Evolutionary conservation across 305 asterid species (phyloP).

Genomic region (Lippia alba): DNA sequence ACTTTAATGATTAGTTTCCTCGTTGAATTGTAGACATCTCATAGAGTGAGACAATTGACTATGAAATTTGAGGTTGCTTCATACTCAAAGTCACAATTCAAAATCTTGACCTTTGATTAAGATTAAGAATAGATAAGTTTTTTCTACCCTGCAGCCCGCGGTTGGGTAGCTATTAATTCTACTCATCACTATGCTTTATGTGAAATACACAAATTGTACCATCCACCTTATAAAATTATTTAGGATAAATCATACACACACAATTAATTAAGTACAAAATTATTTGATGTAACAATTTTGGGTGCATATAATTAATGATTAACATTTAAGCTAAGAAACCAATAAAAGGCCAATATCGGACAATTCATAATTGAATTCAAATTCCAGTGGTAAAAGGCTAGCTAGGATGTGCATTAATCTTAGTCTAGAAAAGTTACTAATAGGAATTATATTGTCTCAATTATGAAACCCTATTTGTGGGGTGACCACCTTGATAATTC

Average conservation of each 20-base stretch:
- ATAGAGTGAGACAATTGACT: no score
- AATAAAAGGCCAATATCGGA: constrained; percentile 5
- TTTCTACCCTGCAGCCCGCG: no score
- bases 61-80: no score
- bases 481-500: constrained; percentile 5
- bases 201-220: no score
- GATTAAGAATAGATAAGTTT: no score
- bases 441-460: constrained; percentile 23
- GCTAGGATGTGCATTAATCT: constrained; percentile 14
- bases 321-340: constrained; percentile 7
- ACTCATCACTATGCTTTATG: no score
- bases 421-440: constrained; percentile 4
- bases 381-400: neutral
- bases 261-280: neutral
- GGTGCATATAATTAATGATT: constrained; percentile 5
- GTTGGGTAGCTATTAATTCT: no score
- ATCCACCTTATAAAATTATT: no score
- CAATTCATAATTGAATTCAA: neutral
- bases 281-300: neutral
- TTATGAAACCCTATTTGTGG: constrained; percentile 29
- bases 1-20: no score
- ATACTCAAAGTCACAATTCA: no score
- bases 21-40: no score
- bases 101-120: no score
- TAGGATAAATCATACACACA: neutral